Conservation (phyloP, 306 rosid genomes). For the Sindora glabra region DNA sequence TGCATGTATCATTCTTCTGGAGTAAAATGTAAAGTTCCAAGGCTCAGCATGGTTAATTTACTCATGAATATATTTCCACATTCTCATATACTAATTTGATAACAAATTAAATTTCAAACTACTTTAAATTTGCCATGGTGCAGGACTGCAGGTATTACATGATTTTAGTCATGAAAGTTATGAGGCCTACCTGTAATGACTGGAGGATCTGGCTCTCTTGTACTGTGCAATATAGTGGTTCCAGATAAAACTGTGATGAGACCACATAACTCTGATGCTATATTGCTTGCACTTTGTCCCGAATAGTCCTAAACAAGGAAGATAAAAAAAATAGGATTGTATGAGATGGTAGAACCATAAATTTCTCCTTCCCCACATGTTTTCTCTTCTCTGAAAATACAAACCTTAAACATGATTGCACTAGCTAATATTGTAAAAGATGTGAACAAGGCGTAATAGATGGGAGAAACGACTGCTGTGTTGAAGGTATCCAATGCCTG, state of each 20-base stretch:
- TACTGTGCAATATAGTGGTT: constrained; percentile 68
- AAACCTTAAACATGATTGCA: constrained; percentile 86
- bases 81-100: not conserved
- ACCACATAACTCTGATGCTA: constrained; percentile 80
- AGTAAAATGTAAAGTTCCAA: not conserved
- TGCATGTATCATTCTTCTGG: not conserved
- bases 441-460: constrained; percentile 87
- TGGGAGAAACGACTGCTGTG: constrained; percentile 81
- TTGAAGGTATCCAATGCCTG: constrained; percentile 91
- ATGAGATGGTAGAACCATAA: constrained; percentile 13
- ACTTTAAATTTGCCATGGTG: not conserved
- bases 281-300: constrained; percentile 84
- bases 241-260: constrained; percentile 82
- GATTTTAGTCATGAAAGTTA: constrained; percentile 6
- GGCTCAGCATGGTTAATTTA: no score
- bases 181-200: constrained; percentile 44
- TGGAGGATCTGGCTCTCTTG: constrained; percentile 61
- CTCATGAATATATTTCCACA: not conserved
- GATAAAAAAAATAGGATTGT: constrained; percentile 6
- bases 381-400: constrained; percentile 19
- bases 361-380: constrained; percentile 3
- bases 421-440: constrained; percentile 83
- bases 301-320: constrained; percentile 61
- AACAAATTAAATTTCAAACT: not conserved
- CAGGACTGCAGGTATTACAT: not conserved